Evolutionary conservation across 495 filamentous ascomycete genomes (phyloP), one percentile per base, ranked within the genome.

Genomic region (Parachaetomium inaequale): DNA sequence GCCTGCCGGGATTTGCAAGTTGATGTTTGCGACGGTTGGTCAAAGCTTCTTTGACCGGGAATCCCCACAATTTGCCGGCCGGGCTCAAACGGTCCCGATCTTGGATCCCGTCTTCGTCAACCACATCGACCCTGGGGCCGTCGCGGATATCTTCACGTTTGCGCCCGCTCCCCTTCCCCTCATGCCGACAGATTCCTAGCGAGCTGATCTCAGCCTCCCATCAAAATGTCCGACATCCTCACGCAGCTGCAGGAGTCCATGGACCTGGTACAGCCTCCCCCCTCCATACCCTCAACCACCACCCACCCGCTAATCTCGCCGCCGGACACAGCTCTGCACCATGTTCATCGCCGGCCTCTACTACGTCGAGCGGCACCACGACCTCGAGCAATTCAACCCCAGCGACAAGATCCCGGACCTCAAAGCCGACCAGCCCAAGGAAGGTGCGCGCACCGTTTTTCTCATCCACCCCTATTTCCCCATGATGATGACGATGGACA

Each of bases 211-310:
- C 31, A 15, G 8, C 34, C 19, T 5, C 8, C 34, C 21, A 5
- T 21, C 38, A 40, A 68, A 77, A 51, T 58, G 97, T 96, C 88
- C 0, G 94, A 98, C 75, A 84, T 88, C 46, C 84, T 98, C 42
- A 96, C 94, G 4, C 93, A 97, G 72, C 83, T 98, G 43, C 94
- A 98, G 79, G 92, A 96, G 72, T 90, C 91, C 72, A 87, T 96
- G 59, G 93, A 98, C 72, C 87, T 96, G 79, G 91, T 93, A 36
- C 4, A 17, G 40, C 57, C 19, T 4, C 12, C 19, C 34, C 23
- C 12, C 25, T 12, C 25, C 5, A 21, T n/a, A n/a, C n/a, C 10
- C 10, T 19, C 52, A 26, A 21, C 52, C 12, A 40, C 32, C 7
- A 3, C 52, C 2, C 26, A 29, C 23, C 19, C 29, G 23, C 62